Base-by-base conservation (phyloP, 129 eudicot species). In the Flaveria trinervia region DNA sequence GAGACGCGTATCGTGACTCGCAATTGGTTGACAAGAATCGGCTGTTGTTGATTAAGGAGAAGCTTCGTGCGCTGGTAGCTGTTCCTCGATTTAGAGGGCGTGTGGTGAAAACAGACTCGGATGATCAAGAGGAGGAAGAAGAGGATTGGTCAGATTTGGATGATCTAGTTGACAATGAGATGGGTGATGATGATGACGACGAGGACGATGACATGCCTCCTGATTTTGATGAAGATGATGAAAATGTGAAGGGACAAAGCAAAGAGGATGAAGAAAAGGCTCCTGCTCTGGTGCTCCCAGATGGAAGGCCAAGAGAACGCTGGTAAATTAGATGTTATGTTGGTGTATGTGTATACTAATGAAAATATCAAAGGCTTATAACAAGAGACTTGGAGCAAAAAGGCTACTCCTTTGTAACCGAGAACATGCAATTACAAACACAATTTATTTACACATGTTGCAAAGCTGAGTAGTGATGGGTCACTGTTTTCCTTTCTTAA, bases 271-370 rank as follows among this genome's bases (percentile, higher is more conserved):
- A 80, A 72, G 91, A 85, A 14, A 82, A 85, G 78, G 91, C 70
- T 60, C 85, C 78, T 70, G 86, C 33, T 57, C 96, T 88, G 45
- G 87, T 84, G 18, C 85, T 91, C 43, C 97, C 97, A 17, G 99
- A 95, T 66, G 99, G 99, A 67, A 83, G 87, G 65, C 91, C 97
- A 50, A 89, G 99, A 81, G 97, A 95, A 82, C 92, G 97, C 66
- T 95, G 99, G 99, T 95, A 81, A 77, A 30, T 18, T 68, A 2
- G 41, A 80, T 72, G 57, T 71, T 50, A 15, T 77, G 48, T 23
- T 68, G 26, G 6, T 3, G 39, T 30, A 14, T 28, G 0, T 10
- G 20, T 66, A 64, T 65, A 20, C 66, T 10, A 20, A 50, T 48
- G 16, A 64, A n/a, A n/a, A 18, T 8, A 16, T 5, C 43, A 2